These are phyloP conservation scores for Pseudocercospora vitis DNA, from an alignment of 2,329 filamentous ascomycete species.

Conservation along the genomic window DNA sequence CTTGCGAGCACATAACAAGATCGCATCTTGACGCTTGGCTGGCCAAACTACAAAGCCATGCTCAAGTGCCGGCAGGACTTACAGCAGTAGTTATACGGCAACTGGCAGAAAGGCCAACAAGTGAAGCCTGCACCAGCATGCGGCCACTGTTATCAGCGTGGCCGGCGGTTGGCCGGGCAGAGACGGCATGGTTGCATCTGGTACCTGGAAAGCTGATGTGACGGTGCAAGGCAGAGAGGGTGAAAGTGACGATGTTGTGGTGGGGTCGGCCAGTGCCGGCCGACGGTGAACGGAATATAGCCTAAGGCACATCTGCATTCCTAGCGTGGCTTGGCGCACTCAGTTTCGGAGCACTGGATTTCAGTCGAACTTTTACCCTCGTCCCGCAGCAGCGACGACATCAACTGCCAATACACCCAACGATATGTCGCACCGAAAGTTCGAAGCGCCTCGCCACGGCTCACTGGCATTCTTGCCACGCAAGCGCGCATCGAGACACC, in stretches of 20 bases:
- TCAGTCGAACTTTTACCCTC: neutral
- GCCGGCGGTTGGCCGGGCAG: neutral
- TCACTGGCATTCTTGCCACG: conserved; percentile 59
- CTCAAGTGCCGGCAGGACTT: neutral
- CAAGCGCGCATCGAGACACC: conserved; percentile 90
- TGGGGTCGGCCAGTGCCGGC: neutral
- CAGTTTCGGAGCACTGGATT: neutral
- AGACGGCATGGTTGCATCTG: neutral
- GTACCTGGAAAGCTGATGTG: neutral
- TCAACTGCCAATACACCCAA: conserved; percentile 13
- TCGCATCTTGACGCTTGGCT: conserved; percentile 1
- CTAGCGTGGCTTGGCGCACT: neutral
- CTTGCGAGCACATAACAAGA: neutral
- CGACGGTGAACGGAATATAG: neutral
- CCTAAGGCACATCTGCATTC: neutral
- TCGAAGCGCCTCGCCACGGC: conserved; percentile 91
- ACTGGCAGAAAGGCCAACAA: too few species aligned
- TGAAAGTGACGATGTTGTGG: neutral
- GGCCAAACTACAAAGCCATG: neutral
- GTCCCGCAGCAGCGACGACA: conserved; percentile 11
- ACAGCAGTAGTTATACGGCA: too few species aligned
- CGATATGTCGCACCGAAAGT: conserved; percentile 62
- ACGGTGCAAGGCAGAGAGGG: neutral
- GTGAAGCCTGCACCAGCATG: conserved; percentile 2
- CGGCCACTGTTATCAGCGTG: neutral